phyloP scores from a whole-genome alignment of 2,329 filamentous ascomycete species.

The Colletotrichum shisoi region DNA sequence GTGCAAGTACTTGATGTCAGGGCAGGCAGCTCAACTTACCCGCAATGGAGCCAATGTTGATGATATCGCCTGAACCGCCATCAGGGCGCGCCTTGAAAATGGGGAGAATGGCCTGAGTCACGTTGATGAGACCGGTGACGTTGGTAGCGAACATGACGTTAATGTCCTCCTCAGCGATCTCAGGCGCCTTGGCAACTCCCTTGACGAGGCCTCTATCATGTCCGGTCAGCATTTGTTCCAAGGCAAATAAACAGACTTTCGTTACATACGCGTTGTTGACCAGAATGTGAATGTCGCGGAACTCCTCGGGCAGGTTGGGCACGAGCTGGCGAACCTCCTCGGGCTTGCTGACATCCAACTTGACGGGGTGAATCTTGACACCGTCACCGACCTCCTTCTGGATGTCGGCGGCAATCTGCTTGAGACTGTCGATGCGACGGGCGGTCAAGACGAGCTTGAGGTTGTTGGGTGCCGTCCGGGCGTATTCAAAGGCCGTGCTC shows the following conservation, averaged over 20 bases:
- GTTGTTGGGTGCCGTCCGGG: slow-evolving; percentile 78
- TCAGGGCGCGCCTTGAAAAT: slow-evolving; percentile 80
- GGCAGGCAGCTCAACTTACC: slow-evolving; percentile 49
- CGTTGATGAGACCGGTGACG: slow-evolving; percentile 91
- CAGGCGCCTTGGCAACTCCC: slow-evolving; percentile 83
- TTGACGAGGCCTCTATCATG: slow-evolving; percentile 79
- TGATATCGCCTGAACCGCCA: slow-evolving; percentile 87
- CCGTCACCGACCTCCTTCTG: slow-evolving; percentile 76
- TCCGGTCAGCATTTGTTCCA: slow-evolving; percentile 31
- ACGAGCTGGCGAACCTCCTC: slow-evolving; percentile 79
- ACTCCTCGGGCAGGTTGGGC: slow-evolving; percentile 76
- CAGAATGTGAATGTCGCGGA: slow-evolving; percentile 82
- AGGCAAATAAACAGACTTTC: not conserved
- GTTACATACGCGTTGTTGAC: slow-evolving; percentile 90
- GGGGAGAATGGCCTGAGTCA: slow-evolving; percentile 89
- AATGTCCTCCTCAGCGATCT: slow-evolving; percentile 84
- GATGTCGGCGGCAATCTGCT: slow-evolving; percentile 80
- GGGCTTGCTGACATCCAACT: slow-evolving; percentile 85
- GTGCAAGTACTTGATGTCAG: not conserved
- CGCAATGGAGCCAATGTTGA: slow-evolving; percentile 93
- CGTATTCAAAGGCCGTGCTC: slow-evolving; percentile 88
- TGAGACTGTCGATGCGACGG: slow-evolving; percentile 79
- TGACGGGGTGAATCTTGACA: slow-evolving; percentile 81
- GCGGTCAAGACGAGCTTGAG: slow-evolving; percentile 89
- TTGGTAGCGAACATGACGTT: slow-evolving; percentile 90